phyloP scores from a whole-genome alignment of 2,329 filamentous ascomycete genomes.

The Orbilia brochopaga region DNA sequence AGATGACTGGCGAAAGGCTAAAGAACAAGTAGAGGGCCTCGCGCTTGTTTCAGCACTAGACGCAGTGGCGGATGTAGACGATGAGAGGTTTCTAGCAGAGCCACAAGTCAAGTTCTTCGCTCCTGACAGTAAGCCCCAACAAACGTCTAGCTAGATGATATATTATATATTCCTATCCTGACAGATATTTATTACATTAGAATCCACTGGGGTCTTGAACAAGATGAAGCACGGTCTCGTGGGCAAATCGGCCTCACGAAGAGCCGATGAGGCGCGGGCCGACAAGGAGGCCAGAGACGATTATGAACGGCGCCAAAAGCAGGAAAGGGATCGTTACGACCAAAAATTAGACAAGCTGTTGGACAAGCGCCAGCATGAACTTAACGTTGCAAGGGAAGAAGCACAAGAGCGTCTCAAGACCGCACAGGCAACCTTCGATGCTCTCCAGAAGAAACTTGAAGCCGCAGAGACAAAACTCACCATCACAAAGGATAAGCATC shows the following conservation, averaged over 20 bases:
- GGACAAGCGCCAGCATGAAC: slow-evolving; percentile 19
- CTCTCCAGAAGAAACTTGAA: slow-evolving; percentile 17
- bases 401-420: slow-evolving; percentile 22
- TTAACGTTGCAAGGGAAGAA: slow-evolving; percentile 31
- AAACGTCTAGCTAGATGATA: not conserved
- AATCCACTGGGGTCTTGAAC: not conserved
- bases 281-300: slow-evolving; percentile 8
- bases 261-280: slow-evolving; percentile 14
- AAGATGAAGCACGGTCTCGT: slow-evolving; percentile 4
- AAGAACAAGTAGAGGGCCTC: slow-evolving; percentile 11
- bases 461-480: slow-evolving; percentile 9
- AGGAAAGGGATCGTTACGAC: slow-evolving; percentile 14
- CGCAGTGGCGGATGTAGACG: slow-evolving; percentile 14
- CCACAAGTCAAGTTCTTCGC: slow-evolving; percentile 7
- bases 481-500: slow-evolving; percentile 8
- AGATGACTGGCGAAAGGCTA: slow-evolving; percentile 15
- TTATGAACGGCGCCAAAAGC: slow-evolving; percentile 8
- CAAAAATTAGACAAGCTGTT: slow-evolving; percentile 20
- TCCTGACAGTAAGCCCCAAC: slow-evolving; percentile 10
- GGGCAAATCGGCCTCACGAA: slow-evolving; percentile 13
- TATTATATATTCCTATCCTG: too few relatives aligned
- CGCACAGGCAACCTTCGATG: slow-evolving; percentile 25
- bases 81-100: slow-evolving; percentile 8
- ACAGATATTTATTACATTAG: not conserved
- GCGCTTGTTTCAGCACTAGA: slow-evolving; percentile 14